Conservation (phyloP, 257 asterid genomes). For the Handroanthus guayacan region DNA sequence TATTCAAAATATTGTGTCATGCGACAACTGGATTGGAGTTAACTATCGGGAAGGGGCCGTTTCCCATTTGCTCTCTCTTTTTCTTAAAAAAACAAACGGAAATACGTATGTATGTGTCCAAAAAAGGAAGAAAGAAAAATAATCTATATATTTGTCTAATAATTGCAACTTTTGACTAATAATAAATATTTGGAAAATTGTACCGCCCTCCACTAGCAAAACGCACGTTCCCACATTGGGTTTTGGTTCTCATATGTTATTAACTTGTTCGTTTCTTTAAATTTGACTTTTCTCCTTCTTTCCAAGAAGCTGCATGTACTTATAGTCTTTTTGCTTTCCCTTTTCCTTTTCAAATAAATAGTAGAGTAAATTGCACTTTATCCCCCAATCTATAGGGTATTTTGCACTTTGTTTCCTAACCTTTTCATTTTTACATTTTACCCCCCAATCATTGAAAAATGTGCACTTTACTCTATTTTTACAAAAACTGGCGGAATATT, state of each 20-base stretch:
- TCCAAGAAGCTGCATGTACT: constrained; percentile 1
- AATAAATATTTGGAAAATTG: neutral
- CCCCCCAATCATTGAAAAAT: too few species aligned
- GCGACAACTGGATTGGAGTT: too few species aligned
- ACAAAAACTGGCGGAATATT: too few species aligned
- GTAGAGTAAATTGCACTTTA: too few species aligned
- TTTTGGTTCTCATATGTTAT: constrained; percentile 8
- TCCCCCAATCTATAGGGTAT: too few species aligned
- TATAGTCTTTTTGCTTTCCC: neutral
- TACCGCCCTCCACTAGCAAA: constrained; percentile 18
- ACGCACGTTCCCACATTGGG: constrained; percentile 8
- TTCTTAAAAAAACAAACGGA: neutral
- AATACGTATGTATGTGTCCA: too few species aligned
- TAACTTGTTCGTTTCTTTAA: neutral
- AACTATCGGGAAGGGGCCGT: too few species aligned
- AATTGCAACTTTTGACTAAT: constrained; percentile 2
- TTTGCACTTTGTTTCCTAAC: too few species aligned
- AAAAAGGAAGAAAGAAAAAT: too few species aligned
- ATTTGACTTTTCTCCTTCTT: neutral
- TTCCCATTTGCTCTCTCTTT: neutral
- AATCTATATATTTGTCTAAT: neutral
- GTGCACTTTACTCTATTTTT: too few species aligned
- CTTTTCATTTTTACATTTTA: too few species aligned
- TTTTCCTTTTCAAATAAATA: neutral
- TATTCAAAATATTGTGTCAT: too few species aligned